Evolutionary conservation across 495 filamentous ascomycete genomes (phyloP).

Genomic region (Penicilliopsis zonata): DNA sequence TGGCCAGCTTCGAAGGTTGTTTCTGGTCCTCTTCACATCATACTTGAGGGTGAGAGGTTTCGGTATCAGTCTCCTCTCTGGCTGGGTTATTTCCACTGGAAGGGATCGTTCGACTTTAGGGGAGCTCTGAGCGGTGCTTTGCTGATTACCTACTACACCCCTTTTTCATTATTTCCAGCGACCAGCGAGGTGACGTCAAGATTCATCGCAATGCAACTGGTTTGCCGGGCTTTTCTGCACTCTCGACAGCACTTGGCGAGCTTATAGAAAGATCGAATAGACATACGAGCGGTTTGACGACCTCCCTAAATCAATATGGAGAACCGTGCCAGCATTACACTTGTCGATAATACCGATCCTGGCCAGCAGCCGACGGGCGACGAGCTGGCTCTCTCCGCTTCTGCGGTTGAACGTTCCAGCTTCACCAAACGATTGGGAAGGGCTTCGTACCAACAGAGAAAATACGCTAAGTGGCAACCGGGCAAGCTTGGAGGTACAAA

Average conservation of each 20-base stretch:
- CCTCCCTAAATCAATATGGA: constrained; percentile 11
- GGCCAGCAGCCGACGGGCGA: constrained; percentile 12
- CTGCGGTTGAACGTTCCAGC: constrained; percentile 10
- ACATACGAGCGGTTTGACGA: background rate
- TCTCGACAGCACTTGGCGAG: background rate
- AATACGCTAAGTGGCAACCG: constrained; percentile 53
- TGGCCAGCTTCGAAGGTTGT: too few relatives aligned
- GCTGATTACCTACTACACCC: too few relatives aligned
- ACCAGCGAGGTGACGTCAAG: background rate
- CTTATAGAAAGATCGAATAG: background rate
- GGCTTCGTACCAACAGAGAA: constrained; percentile 35
- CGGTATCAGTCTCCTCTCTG: too few relatives aligned
- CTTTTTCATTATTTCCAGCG: too few relatives aligned
- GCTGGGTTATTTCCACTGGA: too few relatives aligned
- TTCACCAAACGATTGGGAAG: constrained; percentile 21
- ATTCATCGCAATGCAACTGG: background rate
- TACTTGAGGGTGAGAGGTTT: too few relatives aligned
- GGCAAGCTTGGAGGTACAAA: constrained; percentile 27
- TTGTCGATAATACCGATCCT: constrained; percentile 31
- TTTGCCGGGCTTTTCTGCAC: background rate
- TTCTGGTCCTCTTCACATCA: too few relatives aligned
- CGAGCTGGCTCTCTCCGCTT: constrained; percentile 9
- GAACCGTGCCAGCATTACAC: constrained; percentile 12
- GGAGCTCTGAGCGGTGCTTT: too few relatives aligned
- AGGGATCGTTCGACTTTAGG: too few relatives aligned